A percentile compares a stretch with the other conserved stretches of the same genome.
These are phyloP conservation scores for Trypanosoma cruzi DNA, from an alignment of 208 protist species.

Conservation along the genomic window DNA sequence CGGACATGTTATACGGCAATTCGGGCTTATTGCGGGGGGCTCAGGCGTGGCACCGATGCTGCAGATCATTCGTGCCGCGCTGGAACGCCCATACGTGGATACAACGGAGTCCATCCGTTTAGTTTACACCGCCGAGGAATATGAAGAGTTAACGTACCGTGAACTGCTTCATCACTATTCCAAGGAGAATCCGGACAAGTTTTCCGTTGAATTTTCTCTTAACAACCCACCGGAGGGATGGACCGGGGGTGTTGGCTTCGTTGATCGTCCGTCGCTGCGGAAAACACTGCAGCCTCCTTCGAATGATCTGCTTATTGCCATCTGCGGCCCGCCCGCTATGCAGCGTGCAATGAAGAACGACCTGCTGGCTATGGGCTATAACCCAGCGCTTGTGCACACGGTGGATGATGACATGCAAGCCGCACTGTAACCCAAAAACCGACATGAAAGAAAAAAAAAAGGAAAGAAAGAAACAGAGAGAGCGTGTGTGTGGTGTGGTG, in stretches of 20 bases:
- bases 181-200: conserved; percentile 46
- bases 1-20: conserved; percentile 42
- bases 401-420: conserved; percentile 43
- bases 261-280: conserved; percentile 41
- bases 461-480: too few relatives aligned
- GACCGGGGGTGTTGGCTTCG: conserved; percentile 69
- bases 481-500: too few relatives aligned
- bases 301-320: conserved; percentile 72
- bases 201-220: conserved; percentile 49
- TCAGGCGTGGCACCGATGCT: conserved; percentile 81
- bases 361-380: conserved; percentile 53
- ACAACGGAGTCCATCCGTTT: conserved; percentile 52
- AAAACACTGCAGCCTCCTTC: conserved; percentile 48
- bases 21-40: conserved; percentile 64
- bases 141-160: conserved; percentile 63
- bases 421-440: too few relatives aligned
- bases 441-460: too few relatives aligned
- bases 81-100: conserved; percentile 51
- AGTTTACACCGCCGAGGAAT: conserved; percentile 64
- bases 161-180: conserved; percentile 34
- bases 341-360: conserved; percentile 60
- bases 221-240: conserved; percentile 58
- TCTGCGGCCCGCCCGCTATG: conserved; percentile 82
- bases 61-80: conserved; percentile 71
- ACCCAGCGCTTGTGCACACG: conserved; percentile 57